Evolutionary conservation across 1,139 yeast species (phyloP).

Genomic region (Yarrowia galli): DNA sequence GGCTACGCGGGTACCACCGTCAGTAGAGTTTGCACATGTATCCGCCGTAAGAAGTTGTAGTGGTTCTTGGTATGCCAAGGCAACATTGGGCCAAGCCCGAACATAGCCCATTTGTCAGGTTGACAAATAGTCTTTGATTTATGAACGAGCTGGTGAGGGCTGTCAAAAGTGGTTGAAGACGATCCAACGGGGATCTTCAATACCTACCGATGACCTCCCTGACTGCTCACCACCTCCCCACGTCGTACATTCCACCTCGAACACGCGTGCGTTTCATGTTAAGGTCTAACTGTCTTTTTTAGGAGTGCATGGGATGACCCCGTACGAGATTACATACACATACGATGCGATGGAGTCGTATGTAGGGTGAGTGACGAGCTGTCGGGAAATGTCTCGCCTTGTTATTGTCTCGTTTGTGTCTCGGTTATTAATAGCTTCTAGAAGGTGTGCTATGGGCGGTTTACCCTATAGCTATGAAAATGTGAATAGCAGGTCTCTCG

Average conservation of each 20-base stretch:
- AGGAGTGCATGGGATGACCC: constrained; percentile 3
- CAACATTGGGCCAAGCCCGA: neutral
- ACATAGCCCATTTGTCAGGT: constrained; percentile 12
- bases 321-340: too few relatives aligned
- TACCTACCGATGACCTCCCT: too few relatives aligned
- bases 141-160: too few relatives aligned
- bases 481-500: too few relatives aligned
- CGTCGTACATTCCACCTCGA: neutral
- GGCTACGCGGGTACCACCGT: neutral
- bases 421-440: too few relatives aligned
- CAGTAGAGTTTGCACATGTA: constrained; percentile 3
- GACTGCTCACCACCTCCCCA: neutral
- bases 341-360: neutral
- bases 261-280: constrained; percentile 35
- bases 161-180: too few relatives aligned
- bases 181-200: too few relatives aligned
- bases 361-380: neutral
- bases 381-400: neutral
- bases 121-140: neutral
- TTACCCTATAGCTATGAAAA: too few relatives aligned
- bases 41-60: constrained; percentile 7
- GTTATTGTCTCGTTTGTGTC: neutral
- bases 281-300: constrained; percentile 22
- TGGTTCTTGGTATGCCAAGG: constrained; percentile 30
- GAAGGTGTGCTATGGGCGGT: too few relatives aligned